These are phyloP conservation scores for Arbutus unedo DNA, from an alignment of 148 eudicot species.

Conservation along the genomic window DNA sequence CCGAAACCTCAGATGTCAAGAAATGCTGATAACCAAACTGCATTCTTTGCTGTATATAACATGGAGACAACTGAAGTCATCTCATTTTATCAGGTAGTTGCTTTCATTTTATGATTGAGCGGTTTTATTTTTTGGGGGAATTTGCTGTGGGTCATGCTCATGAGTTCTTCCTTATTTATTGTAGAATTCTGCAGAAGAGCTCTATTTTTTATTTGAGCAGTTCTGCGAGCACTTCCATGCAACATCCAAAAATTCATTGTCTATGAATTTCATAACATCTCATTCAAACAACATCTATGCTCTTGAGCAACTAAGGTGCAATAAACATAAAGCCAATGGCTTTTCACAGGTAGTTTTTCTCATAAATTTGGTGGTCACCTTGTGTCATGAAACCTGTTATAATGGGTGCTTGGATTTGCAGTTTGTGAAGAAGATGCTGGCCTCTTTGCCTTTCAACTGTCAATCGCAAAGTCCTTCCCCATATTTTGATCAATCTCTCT, in stretches of 20 bases:
- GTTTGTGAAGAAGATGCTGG: slow-evolving; percentile 94
- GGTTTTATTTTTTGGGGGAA: background rate
- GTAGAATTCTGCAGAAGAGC: slow-evolving; percentile 91
- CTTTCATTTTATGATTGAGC: background rate
- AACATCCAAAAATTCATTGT: slow-evolving; percentile 56
- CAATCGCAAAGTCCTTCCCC: slow-evolving; percentile 98
- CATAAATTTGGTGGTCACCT: background rate
- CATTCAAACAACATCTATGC: slow-evolving; percentile 90
- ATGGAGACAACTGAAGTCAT: slow-evolving; percentile 92
- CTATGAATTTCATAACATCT: slow-evolving; percentile 78
- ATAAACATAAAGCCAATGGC: slow-evolving; percentile 72
- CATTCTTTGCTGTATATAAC: slow-evolving; percentile 92
- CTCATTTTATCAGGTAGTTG: slow-evolving; percentile 84
- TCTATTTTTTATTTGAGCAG: slow-evolving; percentile 78
- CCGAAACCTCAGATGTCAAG: slow-evolving; percentile 61
- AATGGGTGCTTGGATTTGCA: slow-evolving; percentile 39
- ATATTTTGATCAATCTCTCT: slow-evolving; percentile 94
- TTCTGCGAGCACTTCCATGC: slow-evolving; percentile 80
- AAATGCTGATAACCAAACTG: slow-evolving; percentile 79
- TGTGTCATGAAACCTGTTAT: background rate
- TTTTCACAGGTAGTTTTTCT: slow-evolving; percentile 58
- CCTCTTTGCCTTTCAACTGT: slow-evolving; percentile 71
- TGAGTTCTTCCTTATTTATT: slow-evolving; percentile 18
- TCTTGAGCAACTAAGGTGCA: slow-evolving; percentile 69
- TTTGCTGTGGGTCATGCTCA: slow-evolving; percentile 3